These are phyloP conservation scores for Flaveria brownii DNA, from an alignment of 129 eudicot species.

Conservation along the genomic window DNA sequence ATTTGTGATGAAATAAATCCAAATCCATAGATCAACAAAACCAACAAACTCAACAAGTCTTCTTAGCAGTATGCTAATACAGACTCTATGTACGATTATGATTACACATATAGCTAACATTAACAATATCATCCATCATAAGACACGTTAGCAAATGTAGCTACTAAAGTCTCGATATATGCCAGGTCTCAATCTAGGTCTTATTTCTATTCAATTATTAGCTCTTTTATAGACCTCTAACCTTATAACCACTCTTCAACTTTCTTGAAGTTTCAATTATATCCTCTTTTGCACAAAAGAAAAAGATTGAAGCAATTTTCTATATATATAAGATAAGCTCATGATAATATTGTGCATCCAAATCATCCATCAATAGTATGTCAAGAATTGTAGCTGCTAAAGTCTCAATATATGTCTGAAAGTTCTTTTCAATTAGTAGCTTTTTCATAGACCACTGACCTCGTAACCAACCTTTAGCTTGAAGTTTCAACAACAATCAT, in stretches of 20 bases:
- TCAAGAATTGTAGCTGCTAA: not conserved
- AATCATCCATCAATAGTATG: not conserved
- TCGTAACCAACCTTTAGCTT: not conserved
- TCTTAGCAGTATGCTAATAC: constrained; percentile 20
- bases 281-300: not conserved
- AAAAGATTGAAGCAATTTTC: too few relatives aligned
- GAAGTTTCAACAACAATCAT: not conserved
- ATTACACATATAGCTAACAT: not conserved
- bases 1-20: constrained; percentile 1
- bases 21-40: constrained; percentile 5
- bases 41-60: constrained; percentile 14
- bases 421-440: not conserved
- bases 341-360: not conserved
- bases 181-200: too few relatives aligned
- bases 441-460: not conserved
- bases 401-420: not conserved
- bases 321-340: not conserved
- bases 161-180: not conserved
- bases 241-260: too few relatives aligned
- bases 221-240: too few relatives aligned
- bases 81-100: not conserved
- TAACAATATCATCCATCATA: not conserved
- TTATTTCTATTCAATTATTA: too few relatives aligned
- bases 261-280: not conserved
- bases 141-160: not conserved